Conservation (phyloP, 2,329 filamentous ascomycete species). For the Colletotrichum kahawae region DNA sequence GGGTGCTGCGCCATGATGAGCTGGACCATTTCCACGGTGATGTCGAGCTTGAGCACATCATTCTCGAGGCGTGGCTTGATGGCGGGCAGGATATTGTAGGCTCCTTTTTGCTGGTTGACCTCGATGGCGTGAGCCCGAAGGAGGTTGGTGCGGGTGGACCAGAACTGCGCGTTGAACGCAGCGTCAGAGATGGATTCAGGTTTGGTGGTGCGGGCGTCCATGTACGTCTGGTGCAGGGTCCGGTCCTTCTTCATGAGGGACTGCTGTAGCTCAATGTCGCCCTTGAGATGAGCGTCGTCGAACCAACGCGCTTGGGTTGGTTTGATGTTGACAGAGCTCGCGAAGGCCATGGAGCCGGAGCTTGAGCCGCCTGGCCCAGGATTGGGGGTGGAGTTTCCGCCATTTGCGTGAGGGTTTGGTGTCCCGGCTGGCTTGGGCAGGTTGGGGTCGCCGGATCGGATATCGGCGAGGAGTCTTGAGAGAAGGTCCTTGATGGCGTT, state of each 20-base stretch:
- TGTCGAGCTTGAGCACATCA: slow-evolving; percentile 77
- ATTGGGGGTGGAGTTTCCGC: slow-evolving; percentile 9
- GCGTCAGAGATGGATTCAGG: slow-evolving; percentile 81
- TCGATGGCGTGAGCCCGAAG: slow-evolving; percentile 92
- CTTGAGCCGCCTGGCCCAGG: slow-evolving; percentile 28
- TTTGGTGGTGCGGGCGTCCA: slow-evolving; percentile 82
- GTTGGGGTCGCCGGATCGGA: slow-evolving; percentile 61
- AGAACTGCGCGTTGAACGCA: slow-evolving; percentile 91
- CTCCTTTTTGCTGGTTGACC: slow-evolving; percentile 81
- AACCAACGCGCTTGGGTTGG: slow-evolving; percentile 70
- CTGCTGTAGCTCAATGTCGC: slow-evolving; percentile 83
- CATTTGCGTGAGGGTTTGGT: slow-evolving; percentile 28
- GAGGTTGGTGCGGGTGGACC: slow-evolving; percentile 86
- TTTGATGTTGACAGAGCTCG: slow-evolving; percentile 67
- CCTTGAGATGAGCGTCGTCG: slow-evolving; percentile 78
- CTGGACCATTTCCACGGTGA: slow-evolving; percentile 90
- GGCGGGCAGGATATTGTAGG: slow-evolving; percentile 92
- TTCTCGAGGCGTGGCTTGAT: slow-evolving; percentile 82
- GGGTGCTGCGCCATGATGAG: slow-evolving; percentile 94
- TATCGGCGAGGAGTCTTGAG: slow-evolving; percentile 75
- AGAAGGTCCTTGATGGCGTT: slow-evolving; percentile 84
- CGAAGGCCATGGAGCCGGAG: slow-evolving; percentile 79
- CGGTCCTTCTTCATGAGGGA: slow-evolving; percentile 84
- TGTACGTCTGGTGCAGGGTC: slow-evolving; percentile 80
- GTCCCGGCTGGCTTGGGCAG: slow-evolving; percentile 52